Evolutionary conservation across 768 basidiomycete genomes (phyloP).

Genomic region (Fistulinella prunicolor): DNA sequence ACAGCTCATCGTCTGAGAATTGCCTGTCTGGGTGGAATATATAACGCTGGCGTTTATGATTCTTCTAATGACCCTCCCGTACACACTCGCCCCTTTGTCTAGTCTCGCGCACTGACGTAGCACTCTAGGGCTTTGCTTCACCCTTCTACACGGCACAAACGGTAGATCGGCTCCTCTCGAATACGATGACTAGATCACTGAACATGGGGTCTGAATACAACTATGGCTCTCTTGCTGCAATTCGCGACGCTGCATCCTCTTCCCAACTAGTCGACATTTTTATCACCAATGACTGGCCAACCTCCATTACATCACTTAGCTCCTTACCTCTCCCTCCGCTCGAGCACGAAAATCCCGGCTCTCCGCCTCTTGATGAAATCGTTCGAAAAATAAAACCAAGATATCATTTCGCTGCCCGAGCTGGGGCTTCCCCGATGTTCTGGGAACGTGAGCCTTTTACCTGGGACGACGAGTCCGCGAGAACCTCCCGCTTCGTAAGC

Average conservation of each 20-base stretch:
- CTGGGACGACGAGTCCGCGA: constrained; percentile 71
- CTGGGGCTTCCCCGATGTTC: constrained; percentile 67
- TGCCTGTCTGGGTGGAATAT: constrained; percentile 80
- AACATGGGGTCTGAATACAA: constrained; percentile 44
- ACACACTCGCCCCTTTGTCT: constrained; percentile 25
- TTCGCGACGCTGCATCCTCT: constrained; percentile 56
- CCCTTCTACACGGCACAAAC: constrained; percentile 73
- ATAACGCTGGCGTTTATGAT: constrained; percentile 57
- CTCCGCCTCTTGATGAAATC: constrained; percentile 62
- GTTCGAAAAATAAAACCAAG: constrained; percentile 69
- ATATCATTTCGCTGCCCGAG: constrained; percentile 79
- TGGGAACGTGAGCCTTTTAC: constrained; percentile 95
- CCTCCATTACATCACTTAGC: constrained; percentile 60
- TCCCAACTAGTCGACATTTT: constrained; percentile 77
- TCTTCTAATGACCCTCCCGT: constrained; percentile 65
- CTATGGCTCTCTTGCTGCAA: constrained; percentile 64
- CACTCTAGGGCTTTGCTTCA: constrained; percentile 64
- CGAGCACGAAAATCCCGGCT: constrained; percentile 43
- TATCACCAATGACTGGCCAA: constrained; percentile 77
- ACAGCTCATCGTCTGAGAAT: constrained; percentile 81
- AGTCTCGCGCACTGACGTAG: neutral
- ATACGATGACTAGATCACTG: constrained; percentile 53
- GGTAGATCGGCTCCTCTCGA: constrained; percentile 67
- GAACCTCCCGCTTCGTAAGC: constrained; percentile 74
- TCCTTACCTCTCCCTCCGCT: constrained; percentile 45